These are phyloP conservation scores for Gossypium raimondii DNA, from an alignment of 345 rosid genomes.

Conservation along the genomic window DNA sequence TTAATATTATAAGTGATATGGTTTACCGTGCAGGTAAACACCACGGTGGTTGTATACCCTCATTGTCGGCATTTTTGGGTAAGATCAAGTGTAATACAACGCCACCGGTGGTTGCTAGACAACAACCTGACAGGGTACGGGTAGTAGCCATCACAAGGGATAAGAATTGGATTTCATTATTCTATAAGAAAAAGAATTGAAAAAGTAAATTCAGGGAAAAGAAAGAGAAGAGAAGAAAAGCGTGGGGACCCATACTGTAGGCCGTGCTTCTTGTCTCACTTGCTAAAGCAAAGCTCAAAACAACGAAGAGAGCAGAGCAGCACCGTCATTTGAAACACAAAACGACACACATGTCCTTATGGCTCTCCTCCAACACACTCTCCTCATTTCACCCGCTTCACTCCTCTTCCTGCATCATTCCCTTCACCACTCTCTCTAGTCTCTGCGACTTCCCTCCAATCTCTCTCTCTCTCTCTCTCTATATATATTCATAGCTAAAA, in stretches of 20 bases:
- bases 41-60: too few relatives aligned
- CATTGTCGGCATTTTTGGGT: too few relatives aligned
- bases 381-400: conserved; percentile 28
- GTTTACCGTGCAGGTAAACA: background rate
- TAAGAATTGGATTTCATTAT: background rate
- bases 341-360: conserved; percentile 27
- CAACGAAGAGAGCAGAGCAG: background rate
- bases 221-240: background rate
- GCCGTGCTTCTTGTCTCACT: background rate
- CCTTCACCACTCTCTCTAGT: conserved; percentile 23
- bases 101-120: background rate
- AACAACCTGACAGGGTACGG: background rate
- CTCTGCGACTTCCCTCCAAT: background rate
- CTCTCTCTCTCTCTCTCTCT: background rate
- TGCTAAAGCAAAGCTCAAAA: background rate
- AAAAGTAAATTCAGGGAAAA: background rate
- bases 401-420: conserved; percentile 10
- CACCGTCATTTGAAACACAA: conserved; percentile 14
- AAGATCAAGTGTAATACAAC: too few relatives aligned
- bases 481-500: background rate
- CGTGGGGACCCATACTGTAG: background rate
- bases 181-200: too few relatives aligned
- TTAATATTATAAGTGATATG: background rate
- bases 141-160: background rate
- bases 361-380: background rate